These are phyloP conservation scores for Arachis monticola DNA, from an alignment of 331 rosid genomes.

Conservation along the genomic window DNA sequence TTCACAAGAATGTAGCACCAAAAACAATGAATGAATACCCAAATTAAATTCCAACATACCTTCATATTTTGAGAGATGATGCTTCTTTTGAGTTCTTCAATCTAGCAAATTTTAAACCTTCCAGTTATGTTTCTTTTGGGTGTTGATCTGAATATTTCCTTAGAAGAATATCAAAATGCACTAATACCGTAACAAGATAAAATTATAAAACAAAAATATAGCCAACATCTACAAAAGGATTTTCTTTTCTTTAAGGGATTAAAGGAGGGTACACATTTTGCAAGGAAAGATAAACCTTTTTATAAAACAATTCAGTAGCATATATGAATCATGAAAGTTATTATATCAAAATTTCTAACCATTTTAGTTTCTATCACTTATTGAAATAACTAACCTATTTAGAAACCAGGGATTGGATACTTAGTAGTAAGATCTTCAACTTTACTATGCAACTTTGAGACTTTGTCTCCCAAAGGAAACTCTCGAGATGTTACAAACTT, in stretches of 20 bases:
- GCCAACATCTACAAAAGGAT: not conserved
- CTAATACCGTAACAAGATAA: no score
- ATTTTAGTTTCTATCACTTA: constrained; percentile 20
- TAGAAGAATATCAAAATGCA: no score
- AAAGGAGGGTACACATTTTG: constrained; percentile 1
- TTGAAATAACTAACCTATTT: constrained; percentile 16
- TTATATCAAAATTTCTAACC: constrained; percentile 30
- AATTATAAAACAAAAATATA: not conserved
- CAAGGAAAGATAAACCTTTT: not conserved
- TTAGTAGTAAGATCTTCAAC: constrained; percentile 81
- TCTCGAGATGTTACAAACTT: constrained; percentile 68
- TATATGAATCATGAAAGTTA: constrained; percentile 18
- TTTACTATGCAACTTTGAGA: constrained; percentile 64
- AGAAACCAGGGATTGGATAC: constrained; percentile 88
- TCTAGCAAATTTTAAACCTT: not conserved
- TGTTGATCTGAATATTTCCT: no score
- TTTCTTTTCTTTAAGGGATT: not conserved
- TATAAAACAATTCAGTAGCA: constrained; percentile 1
- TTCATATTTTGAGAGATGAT: not conserved
- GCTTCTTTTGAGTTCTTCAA: not conserved
- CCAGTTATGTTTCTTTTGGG: no score
- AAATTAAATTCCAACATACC: not conserved
- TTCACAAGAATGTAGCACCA: not conserved
- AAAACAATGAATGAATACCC: not conserved
- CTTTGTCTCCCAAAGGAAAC: constrained; percentile 57